Evolutionary conservation across 306 rosid species (phyloP), one percentile per base, ranked within the genome.

Genomic region (Fagus sylvatica): DNA sequence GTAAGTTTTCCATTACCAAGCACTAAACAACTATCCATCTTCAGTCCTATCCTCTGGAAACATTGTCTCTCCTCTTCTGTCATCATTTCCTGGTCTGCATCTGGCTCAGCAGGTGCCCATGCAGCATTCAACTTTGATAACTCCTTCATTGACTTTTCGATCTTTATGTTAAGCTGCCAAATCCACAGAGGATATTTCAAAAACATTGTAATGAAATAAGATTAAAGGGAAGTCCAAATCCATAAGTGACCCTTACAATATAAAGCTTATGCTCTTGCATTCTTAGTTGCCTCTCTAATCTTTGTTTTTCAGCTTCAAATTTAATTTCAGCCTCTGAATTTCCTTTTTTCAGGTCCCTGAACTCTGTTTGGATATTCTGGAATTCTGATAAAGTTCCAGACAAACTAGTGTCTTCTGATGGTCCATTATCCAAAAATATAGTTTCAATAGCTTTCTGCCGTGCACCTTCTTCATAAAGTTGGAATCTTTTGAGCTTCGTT

Each of bases 51-150:
- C 78, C 79, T 90, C 74, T 83, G 84, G 19, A 88, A 86, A 76
- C 96, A 90, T 78, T 82, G 84, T 79, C 90, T 88, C 88, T 93
- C 98, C 84, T 93, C 97, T 15, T 85, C 83, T 5, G 97, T 90
- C 74, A 91, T 87, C 53, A 84, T 80, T 89, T 93, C 97, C 70
- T 72, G 75, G 87, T 93, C 97, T 78, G 81, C 62, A 53, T 87
- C 91, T 65, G 55, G 74, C 78, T 85, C 91, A 51, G 86, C 64
- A 60, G 90, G 90, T 33, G 79, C 80, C 89, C 93, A 85, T 68
- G 81, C 72, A 60, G 83, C 90, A 84, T 87, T 84, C 84, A 93
- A 79, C 80, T 86, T 87, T 62, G 86, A 79, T 76, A 93, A 74
- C 76, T 87, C 88, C 82, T 41, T 82, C 19, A 74, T 36, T 13